Percentiles rank a stretch among this genome's conserved stretches.
phyloP scores from a whole-genome alignment of 805 yeast species.

The Diddensiella santjacobensis region DNA sequence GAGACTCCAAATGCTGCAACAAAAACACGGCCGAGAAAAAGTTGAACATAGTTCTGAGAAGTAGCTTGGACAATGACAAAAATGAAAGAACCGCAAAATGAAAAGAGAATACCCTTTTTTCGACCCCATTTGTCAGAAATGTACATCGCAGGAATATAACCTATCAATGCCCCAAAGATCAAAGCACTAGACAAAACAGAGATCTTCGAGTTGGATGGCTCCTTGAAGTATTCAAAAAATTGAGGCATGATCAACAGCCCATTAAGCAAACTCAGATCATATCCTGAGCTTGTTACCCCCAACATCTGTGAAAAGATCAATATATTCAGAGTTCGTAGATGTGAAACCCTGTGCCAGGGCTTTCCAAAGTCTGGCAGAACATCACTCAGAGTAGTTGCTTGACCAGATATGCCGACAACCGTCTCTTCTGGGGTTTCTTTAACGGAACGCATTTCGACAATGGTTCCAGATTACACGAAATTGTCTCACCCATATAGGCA shows the following conservation, averaged over 20 bases:
- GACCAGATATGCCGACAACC: neutral
- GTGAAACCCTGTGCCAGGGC: slow-evolving; percentile 11
- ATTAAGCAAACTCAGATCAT: slow-evolving; percentile 17
- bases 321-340: slow-evolving; percentile 4
- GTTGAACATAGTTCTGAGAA: slow-evolving; percentile 41
- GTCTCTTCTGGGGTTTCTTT: neutral
- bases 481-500: no score
- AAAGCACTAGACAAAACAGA: slow-evolving; percentile 10
- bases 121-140: slow-evolving; percentile 62
- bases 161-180: slow-evolving; percentile 25
- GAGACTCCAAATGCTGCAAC: slow-evolving; percentile 56
- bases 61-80: slow-evolving; percentile 59
- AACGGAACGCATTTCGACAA: no score
- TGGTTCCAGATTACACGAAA: no score
- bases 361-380: slow-evolving; percentile 14
- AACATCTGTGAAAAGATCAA: slow-evolving; percentile 1
- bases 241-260: slow-evolving; percentile 25
- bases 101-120: slow-evolving; percentile 48
- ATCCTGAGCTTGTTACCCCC: slow-evolving; percentile 10
- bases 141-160: slow-evolving; percentile 43
- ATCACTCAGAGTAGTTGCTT: neutral
- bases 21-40: slow-evolving; percentile 58
- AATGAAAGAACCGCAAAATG: slow-evolving; percentile 55
- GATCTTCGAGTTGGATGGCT: slow-evolving; percentile 14
- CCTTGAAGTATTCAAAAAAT: slow-evolving; percentile 13